These are phyloP conservation scores for Diaporthe nobilis DNA, from an alignment of 2,329 filamentous ascomycete species.

Conservation along the genomic window DNA sequence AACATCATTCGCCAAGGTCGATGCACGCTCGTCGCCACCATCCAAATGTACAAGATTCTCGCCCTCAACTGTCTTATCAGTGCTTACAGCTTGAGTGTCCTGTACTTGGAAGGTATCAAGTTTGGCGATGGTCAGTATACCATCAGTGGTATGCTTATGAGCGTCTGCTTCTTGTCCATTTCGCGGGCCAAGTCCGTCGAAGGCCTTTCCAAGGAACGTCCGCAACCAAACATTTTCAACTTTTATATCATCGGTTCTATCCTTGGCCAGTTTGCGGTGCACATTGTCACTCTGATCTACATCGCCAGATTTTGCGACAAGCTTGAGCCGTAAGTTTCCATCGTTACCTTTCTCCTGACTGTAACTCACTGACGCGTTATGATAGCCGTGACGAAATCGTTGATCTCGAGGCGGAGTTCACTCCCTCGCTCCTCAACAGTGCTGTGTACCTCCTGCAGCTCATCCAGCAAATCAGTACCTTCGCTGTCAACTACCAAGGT, in stretches of 20 bases:
- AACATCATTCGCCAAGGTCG: constrained; percentile 99
- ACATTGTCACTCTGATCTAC: constrained; percentile 95
- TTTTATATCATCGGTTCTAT: constrained; percentile 98
- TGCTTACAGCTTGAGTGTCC: constrained; percentile 94
- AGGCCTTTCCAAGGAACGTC: constrained; percentile 94
- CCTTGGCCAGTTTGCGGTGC: constrained; percentile 95
- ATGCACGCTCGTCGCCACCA: constrained; percentile 97
- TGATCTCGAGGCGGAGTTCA: constrained; percentile 95
- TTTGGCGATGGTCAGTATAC: constrained; percentile 99
- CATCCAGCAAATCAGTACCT: constrained; percentile 99
- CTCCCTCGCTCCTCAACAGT: constrained; percentile 93
- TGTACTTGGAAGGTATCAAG: constrained; percentile 99
- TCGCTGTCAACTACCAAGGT: constrained; percentile 99
- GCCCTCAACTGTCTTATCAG: constrained; percentile 98
- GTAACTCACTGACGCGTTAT: constrained; percentile 46
- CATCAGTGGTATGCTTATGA: constrained; percentile 99
- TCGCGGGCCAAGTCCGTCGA: constrained; percentile 98
- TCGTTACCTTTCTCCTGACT: background rate
- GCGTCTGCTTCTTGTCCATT: constrained; percentile 98
- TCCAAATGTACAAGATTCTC: constrained; percentile 99
- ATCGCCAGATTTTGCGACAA: constrained; percentile 89
- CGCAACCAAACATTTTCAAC: constrained; percentile 99
- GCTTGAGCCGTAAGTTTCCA: constrained; percentile 82
- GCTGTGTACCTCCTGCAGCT: constrained; percentile 97
- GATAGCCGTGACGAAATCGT: constrained; percentile 70